Conservation (phyloP, 116 monocot species). For the Cymodocea nodosa region DNA sequence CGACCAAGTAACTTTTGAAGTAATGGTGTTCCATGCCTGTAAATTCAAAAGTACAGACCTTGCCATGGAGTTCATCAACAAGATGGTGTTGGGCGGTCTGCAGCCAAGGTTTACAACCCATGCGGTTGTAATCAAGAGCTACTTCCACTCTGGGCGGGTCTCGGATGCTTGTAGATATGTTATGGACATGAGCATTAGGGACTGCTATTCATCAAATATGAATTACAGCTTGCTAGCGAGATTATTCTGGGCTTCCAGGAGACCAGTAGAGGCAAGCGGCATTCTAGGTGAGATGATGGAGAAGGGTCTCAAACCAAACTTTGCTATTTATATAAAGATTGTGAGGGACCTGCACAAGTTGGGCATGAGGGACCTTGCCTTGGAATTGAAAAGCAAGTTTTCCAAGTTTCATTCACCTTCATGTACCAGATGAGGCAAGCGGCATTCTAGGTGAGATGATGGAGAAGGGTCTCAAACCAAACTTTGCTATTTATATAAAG, state of each 20-base stretch:
- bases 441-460: conserved; percentile 66
- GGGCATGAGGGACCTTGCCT: conserved; percentile 31
- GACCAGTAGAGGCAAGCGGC: conserved; percentile 37
- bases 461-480: conserved; percentile 61
- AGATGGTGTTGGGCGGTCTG: conserved; percentile 52
- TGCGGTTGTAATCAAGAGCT: conserved; percentile 59
- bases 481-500: conserved; percentile 54
- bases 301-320: conserved; percentile 58
- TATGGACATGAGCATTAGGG: conserved; percentile 37
- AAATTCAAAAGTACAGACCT: conserved; percentile 34
- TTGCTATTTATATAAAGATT: conserved; percentile 51
- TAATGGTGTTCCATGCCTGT: conserved; percentile 53
- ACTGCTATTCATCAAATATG: conserved; percentile 35
- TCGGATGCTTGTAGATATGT: conserved; percentile 56
- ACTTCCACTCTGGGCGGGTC: conserved; percentile 30
- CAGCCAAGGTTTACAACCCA: conserved; percentile 46
- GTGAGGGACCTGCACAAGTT: conserved; percentile 46
- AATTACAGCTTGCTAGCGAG: conserved; percentile 62
- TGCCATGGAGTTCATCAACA: conserved; percentile 37
- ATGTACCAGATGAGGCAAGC: conserved; percentile 43
- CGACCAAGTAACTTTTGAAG: conserved; percentile 48
- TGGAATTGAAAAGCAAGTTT: conserved; percentile 42
- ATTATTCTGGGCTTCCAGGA: conserved; percentile 30
- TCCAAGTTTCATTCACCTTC: conserved; percentile 14
- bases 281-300: conserved; percentile 78